These are phyloP conservation scores for Schizonepeta tenuifolia DNA, from an alignment of 257 asterid species.

Conservation along the genomic window DNA sequence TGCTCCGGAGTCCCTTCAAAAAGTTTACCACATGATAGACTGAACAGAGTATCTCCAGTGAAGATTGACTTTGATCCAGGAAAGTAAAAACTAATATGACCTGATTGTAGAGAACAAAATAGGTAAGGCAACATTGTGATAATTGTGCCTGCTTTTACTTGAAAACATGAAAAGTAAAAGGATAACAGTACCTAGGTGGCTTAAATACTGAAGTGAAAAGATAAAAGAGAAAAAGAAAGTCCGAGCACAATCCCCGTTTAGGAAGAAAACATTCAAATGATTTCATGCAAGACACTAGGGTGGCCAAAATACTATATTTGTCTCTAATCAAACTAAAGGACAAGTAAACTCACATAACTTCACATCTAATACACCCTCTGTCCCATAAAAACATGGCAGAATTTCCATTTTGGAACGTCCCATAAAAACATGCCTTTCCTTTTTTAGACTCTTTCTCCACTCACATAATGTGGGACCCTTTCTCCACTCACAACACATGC, in stretches of 20 bases:
- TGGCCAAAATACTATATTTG: not conserved
- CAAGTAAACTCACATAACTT: constrained; percentile 13
- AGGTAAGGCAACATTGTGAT: constrained; percentile 18
- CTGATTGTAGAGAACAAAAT: constrained; percentile 45
- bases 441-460: too few species aligned
- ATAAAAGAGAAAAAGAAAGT: not conserved
- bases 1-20: constrained; percentile 92
- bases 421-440: too few species aligned
- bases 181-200: not conserved
- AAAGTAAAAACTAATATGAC: constrained; percentile 89
- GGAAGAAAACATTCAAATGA: constrained; percentile 16
- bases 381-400: too few species aligned
- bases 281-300: not conserved
- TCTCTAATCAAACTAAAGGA: constrained; percentile 15
- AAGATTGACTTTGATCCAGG: constrained; percentile 84
- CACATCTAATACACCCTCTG: constrained; percentile 10
- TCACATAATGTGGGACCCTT: too few species aligned
- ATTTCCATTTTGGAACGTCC: too few species aligned
- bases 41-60: constrained; percentile 94
- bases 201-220: constrained; percentile 1
- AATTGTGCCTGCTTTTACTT: constrained; percentile 15
- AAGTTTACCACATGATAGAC: constrained; percentile 95
- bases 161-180: constrained; percentile 15
- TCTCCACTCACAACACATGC: too few species aligned
- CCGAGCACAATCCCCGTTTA: not conserved